These are phyloP conservation scores for Saturnispora galanensis DNA, from an alignment of 805 yeast genomes.

Conservation along the genomic window DNA sequence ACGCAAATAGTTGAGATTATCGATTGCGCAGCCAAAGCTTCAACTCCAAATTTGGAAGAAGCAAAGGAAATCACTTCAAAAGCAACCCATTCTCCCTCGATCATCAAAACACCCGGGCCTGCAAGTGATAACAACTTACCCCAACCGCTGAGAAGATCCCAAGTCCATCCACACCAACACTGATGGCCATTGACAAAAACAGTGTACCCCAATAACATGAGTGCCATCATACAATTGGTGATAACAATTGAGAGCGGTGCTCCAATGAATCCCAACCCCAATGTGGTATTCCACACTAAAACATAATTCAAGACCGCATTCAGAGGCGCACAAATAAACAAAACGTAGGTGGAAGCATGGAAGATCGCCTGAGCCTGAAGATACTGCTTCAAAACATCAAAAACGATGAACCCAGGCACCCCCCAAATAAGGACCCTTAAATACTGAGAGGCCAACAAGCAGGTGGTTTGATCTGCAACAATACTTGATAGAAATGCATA, in stretches of 20 bases:
- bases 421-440: constrained; percentile 39
- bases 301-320: constrained; percentile 38
- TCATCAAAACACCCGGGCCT: constrained; percentile 47
- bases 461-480: constrained; percentile 39
- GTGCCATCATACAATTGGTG: constrained; percentile 48
- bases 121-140: constrained; percentile 34
- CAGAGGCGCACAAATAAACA: constrained; percentile 44
- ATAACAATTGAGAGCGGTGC: constrained; percentile 52
- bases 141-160: constrained; percentile 38
- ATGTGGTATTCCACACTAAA: constrained; percentile 33
- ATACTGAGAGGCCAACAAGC: constrained; percentile 39
- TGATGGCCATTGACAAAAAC: constrained; percentile 34
- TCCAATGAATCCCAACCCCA: constrained; percentile 47
- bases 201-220: constrained; percentile 32
- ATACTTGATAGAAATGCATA: constrained; percentile 23
- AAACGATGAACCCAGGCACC: constrained; percentile 45
- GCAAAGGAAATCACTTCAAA: constrained; percentile 47
- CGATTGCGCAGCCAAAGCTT: constrained; percentile 44
- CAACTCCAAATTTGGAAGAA: constrained; percentile 45
- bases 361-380: constrained; percentile 51
- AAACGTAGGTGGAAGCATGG: constrained; percentile 45
- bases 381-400: constrained; percentile 47
- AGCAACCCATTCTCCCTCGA: constrained; percentile 51
- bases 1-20: constrained; percentile 35
- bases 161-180: constrained; percentile 45